phyloP scores from a whole-genome alignment of 108 stramenopile species.

The Cyclotella cryptica region DNA sequence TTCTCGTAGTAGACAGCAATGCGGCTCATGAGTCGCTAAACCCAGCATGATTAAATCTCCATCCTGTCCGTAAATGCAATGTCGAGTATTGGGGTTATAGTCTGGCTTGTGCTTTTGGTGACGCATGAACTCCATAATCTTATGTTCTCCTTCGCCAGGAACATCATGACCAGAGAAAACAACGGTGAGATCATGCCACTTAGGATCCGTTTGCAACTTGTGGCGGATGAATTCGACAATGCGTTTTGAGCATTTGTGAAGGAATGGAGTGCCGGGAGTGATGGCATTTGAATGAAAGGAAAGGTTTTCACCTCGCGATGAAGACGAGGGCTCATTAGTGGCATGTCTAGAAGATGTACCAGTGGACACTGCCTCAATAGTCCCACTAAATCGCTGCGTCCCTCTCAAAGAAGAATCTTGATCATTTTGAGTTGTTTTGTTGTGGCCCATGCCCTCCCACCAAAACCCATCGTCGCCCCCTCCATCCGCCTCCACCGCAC shows the following conservation, averaged over 20 bases:
- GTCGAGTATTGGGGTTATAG: conserved; percentile 92
- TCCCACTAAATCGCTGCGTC: conserved; percentile 45
- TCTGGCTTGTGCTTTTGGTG: conserved; percentile 67
- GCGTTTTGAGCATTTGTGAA: conserved; percentile 75
- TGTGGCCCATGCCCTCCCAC: conserved; percentile 16
- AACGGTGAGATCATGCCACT: conserved; percentile 83
- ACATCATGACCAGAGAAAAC: conserved; percentile 97
- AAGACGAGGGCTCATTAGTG: conserved; percentile 1
- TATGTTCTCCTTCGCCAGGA: conserved; percentile 99
- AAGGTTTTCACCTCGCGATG: conserved; percentile 10
- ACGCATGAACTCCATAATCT: conserved; percentile 98
- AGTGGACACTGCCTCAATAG: conserved; percentile 43
- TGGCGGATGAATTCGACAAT: conserved; percentile 74
- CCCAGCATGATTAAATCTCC: conserved; percentile 99
- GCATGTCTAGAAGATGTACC: background rate
- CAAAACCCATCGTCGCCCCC: conserved; percentile 44
- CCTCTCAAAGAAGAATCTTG: conserved; percentile 13
- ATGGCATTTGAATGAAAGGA: conserved; percentile 98
- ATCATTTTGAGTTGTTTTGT: background rate
- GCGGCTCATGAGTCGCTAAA: conserved; percentile 97
- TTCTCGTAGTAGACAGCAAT: conserved; percentile 93
- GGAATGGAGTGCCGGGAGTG: conserved; percentile 99
- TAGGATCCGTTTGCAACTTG: conserved; percentile 82
- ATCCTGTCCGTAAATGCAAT: conserved; percentile 99
- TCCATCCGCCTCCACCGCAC: conserved; percentile 47